Conservation (phyloP, 1,284 basidiomycete genomes). For the Porodaedalea pini region DNA sequence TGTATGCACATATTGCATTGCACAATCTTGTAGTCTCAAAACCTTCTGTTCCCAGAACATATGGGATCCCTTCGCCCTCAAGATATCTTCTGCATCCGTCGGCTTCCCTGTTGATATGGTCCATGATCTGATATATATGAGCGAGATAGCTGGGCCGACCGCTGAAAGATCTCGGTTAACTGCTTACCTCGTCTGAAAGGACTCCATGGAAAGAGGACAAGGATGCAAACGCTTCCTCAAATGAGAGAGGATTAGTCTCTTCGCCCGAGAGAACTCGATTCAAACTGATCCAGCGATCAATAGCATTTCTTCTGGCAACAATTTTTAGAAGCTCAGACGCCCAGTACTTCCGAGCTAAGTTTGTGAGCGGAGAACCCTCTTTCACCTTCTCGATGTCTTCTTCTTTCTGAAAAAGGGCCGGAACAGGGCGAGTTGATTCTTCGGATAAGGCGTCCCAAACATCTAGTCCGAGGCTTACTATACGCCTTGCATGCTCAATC, state of each 20-base stretch:
- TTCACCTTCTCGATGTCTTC: conserved; percentile 22
- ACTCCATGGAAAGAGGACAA: conserved; percentile 56
- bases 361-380: conserved; percentile 6
- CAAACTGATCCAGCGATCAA: conserved; percentile 40
- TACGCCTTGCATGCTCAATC: conserved; percentile 36
- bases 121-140: conserved; percentile 31
- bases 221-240: conserved; percentile 47
- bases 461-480: conserved; percentile 41
- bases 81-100: conserved; percentile 41
- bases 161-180: background rate
- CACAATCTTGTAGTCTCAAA: conserved; percentile 33
- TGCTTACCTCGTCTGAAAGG: conserved; percentile 42
- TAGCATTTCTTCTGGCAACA: conserved; percentile 43
- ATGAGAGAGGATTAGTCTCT: conserved; percentile 27
- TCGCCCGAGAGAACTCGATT: conserved; percentile 14
- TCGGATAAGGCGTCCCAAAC: conserved; percentile 49
- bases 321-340: conserved; percentile 41
- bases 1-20: conserved; percentile 43
- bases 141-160: background rate
- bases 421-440: conserved; percentile 36
- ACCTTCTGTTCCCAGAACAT: conserved; percentile 28
- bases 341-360: conserved; percentile 52
- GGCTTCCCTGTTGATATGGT: conserved; percentile 39
- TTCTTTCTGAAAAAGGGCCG: conserved; percentile 28
- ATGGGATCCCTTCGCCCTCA: conserved; percentile 23